Percentiles rank a stretch among this genome's conserved stretches.
Conservation (phyloP, 768 basidiomycete species). For the Clitopilus passeckerianus region DNA sequence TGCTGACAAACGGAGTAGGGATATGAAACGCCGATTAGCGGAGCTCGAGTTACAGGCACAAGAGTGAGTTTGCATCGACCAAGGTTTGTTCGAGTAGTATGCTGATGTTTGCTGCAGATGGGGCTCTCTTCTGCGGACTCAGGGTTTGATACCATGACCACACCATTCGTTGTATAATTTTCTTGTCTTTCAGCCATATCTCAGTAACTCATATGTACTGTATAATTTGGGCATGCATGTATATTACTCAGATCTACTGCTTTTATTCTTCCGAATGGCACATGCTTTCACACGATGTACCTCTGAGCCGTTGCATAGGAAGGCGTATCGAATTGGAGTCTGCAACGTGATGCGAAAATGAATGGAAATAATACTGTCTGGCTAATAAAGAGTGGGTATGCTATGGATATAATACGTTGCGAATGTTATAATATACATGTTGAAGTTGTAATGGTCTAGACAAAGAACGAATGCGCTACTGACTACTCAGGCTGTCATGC, state of each 20-base stretch:
- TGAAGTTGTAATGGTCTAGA: neutral
- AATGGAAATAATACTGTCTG: neutral
- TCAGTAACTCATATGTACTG: neutral
- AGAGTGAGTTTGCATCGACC: constrained; percentile 53
- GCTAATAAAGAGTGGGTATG: neutral
- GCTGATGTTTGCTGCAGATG: constrained; percentile 41
- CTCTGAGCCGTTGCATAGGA: neutral
- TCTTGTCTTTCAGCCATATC: constrained; percentile 1
- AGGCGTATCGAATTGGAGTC: neutral
- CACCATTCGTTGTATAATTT: neutral
- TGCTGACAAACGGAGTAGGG: constrained; percentile 31
- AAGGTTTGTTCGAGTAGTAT: neutral
- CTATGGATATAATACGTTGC: neutral
- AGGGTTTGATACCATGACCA: constrained; percentile 35
- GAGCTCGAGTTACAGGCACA: constrained; percentile 74
- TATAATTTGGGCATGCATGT: neutral
- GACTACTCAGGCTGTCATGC: constrained; percentile 20
- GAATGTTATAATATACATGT: neutral
- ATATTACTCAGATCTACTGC: constrained; percentile 4
- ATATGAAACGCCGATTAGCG: constrained; percentile 63
- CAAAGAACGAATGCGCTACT: constrained; percentile 3
- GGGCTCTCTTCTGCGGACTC: constrained; percentile 52
- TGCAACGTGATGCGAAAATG: too few relatives aligned
- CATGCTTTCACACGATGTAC: neutral
- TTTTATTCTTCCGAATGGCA: neutral